phyloP scores from a whole-genome alignment of 1,284 basidiomycete species.

The Malassezia brasiliensis region DNA sequence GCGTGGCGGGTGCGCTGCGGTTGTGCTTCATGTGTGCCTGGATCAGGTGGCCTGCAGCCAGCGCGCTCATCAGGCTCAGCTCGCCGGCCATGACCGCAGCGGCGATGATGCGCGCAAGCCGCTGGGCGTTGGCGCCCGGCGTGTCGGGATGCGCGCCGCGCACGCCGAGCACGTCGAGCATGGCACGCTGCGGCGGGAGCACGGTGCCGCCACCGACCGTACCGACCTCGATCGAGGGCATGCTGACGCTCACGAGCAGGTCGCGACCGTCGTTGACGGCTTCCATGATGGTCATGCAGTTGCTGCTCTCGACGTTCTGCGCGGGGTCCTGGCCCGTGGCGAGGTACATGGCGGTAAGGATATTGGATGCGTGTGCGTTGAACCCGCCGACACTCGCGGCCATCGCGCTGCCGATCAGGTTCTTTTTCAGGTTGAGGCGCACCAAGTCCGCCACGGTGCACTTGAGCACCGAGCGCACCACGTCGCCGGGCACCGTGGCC shows the following conservation, averaged over 20 bases:
- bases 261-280: conserved; percentile 81
- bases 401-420: conserved; percentile 93
- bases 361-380: conserved; percentile 97
- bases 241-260: conserved; percentile 55
- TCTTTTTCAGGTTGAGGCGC: conserved; percentile 94
- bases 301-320: conserved; percentile 96
- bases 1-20: conserved; percentile 40
- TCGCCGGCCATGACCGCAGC: conserved; percentile 48
- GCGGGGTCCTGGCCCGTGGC: conserved; percentile 98
- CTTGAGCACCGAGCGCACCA: conserved; percentile 85
- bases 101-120: conserved; percentile 44
- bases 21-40: conserved; percentile 48
- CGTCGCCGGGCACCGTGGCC: conserved; percentile 76
- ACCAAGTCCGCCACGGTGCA: conserved; percentile 83
- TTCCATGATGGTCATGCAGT: conserved; percentile 98
- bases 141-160: conserved; percentile 37
- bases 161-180: conserved; percentile 46
- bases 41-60: conserved; percentile 45
- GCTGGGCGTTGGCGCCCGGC: conserved; percentile 46
- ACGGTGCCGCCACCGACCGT: conserved; percentile 88
- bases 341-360: conserved; percentile 83
- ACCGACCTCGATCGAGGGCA: conserved; percentile 49
- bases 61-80: conserved; percentile 42
- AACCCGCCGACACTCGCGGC: conserved; percentile 93
- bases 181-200: conserved; percentile 38